A percentile compares a stretch with the other conserved stretches of the same genome.
Conservation (phyloP, 1,284 basidiomycete genomes). For the Ganoderma lingzhi region DNA sequence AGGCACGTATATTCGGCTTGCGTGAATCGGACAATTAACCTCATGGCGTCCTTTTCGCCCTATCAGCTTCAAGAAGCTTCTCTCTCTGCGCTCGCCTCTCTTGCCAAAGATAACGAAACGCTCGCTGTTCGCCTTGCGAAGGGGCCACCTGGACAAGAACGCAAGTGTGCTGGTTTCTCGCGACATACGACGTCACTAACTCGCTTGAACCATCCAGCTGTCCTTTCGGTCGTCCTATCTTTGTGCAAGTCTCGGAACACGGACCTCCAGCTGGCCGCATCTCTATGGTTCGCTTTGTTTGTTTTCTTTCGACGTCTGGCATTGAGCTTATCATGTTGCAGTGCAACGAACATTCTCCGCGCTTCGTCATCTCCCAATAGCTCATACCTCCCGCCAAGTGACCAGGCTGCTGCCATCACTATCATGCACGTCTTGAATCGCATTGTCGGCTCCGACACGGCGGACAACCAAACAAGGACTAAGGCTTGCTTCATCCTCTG, state of each 20-base stretch:
- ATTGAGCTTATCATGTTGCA: constrained; percentile 34
- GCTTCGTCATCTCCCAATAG: constrained; percentile 39
- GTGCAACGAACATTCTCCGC: constrained; percentile 66
- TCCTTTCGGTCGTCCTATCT: constrained; percentile 51
- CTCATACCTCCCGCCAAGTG: constrained; percentile 36
- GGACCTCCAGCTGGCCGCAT: constrained; percentile 72
- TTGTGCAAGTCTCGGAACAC: constrained; percentile 62
- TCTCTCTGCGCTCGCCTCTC: constrained; percentile 71
- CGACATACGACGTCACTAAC: not conserved
- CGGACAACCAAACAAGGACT: constrained; percentile 52
- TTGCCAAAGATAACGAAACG: constrained; percentile 70
- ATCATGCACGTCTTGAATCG: constrained; percentile 72
- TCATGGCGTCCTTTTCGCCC: not conserved
- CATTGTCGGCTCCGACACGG: constrained; percentile 54
- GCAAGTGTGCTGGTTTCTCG: constrained; percentile 35
- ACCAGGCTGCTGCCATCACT: constrained; percentile 57
- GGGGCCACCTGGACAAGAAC: constrained; percentile 46
- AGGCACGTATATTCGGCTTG: constrained; percentile 46
- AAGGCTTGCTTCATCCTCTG: constrained; percentile 79
- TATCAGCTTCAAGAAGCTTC: constrained; percentile 76
- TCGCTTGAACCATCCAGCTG: constrained; percentile 23
- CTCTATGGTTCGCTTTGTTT: constrained; percentile 60
- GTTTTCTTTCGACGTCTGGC: not conserved
- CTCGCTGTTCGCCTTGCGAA: constrained; percentile 59
- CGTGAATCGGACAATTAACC: not conserved